Evolutionary conservation across 192 early-diverging fungal species (phyloP), one percentile per base, ranked within the genome.

Genomic region (Spizellomyces punctatus): DNA sequence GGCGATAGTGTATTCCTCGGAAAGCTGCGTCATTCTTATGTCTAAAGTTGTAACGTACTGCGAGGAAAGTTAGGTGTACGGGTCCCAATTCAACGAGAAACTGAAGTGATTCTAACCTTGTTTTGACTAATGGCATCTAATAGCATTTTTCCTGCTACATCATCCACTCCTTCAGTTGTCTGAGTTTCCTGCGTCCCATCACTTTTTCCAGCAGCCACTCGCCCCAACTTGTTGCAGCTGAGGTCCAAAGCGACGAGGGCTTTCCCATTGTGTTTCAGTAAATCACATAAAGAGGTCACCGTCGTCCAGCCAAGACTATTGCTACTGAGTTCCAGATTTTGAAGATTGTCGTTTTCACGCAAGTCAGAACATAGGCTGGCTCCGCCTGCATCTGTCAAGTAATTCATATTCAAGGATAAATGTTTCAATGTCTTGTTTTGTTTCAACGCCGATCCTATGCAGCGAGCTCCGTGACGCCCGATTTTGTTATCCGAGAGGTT

Each of bases 91-190:
- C 27, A 36, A 36, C 27, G 27, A 36, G 27, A 36, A 36, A 36
- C 27, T 36, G 27, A 36, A 36, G 3, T 36, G 27, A 36, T 10
- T 55, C 46, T 36, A 49, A 83, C 84, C 79, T 86, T 86, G 55
- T 86, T 86, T 66, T 82, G 81, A 50, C 78, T 82, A 8, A 84
- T 73, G 10, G 84, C 84, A 48, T 86, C 84, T 65, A 86, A 83
- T 9, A 86, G 16, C 63, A 76, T 59, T 58, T 81, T 85, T 6
- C 84, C 84, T 17, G 76, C 71, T 5, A 70, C 22, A 76, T 85
- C 84, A 6, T 22, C 66, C n/a, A 48, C 57, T 36, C 27, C 27
- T 41, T 16, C 56, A 22, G 49, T 54, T 14, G 0, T n/a, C 7
- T 44, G n/a, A 36, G 67, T 66, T 14, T 43, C 63, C 61, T 42